Percentiles rank a stretch among this genome's conserved stretches.
These are phyloP conservation scores for Juncus inflexus DNA, from an alignment of 176 grass and related monocot genomes.

Conservation along the genomic window DNA sequence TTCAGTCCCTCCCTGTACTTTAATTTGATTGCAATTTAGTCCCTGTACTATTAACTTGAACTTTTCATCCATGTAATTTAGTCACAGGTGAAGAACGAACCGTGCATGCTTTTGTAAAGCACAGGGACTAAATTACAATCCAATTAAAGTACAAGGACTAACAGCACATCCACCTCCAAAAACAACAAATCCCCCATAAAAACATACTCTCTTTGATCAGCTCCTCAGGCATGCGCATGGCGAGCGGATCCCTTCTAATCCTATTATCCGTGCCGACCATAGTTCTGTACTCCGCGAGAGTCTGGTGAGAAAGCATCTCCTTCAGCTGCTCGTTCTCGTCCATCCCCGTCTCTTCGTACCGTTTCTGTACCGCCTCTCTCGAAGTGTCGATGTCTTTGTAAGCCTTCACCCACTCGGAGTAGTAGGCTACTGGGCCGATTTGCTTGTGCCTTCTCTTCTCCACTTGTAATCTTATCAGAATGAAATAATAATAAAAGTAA, in stretches of 20 bases:
- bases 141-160: no score
- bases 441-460: constrained; percentile 65
- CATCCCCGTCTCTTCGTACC: constrained; percentile 85
- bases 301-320: constrained; percentile 82
- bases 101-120: no score
- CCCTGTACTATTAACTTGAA: no score
- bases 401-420: constrained; percentile 93
- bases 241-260: constrained; percentile 73
- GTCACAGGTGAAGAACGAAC: no score
- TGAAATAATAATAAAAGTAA: no score
- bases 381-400: constrained; percentile 75
- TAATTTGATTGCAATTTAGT: no score
- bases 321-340: constrained; percentile 79
- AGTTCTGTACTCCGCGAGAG: constrained; percentile 73
- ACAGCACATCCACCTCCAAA: background rate
- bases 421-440: constrained; percentile 88
- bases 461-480: constrained; percentile 48
- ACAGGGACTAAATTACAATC: no score
- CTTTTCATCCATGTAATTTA: no score
- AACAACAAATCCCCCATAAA: constrained; percentile 21
- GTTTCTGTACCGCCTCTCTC: constrained; percentile 58
- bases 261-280: constrained; percentile 87
- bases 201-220: constrained; percentile 85
- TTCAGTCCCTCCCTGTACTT: no score
- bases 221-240: constrained; percentile 84